Base-by-base conservation (phyloP, 495 filamentous ascomycete genomes). In the Clohesyomyces aquaticus region DNA sequence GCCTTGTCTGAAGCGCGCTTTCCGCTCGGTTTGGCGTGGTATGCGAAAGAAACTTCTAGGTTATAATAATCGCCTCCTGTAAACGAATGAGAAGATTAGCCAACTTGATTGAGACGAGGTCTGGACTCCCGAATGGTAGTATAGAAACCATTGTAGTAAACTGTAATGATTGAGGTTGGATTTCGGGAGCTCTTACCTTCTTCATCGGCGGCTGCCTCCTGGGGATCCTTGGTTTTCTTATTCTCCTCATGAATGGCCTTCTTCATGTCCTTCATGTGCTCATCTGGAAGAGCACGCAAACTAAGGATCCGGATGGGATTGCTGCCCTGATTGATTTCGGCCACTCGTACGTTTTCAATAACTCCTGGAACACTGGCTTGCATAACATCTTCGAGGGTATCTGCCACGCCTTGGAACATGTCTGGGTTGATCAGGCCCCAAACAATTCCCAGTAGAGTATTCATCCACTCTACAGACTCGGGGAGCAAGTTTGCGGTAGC, bases 31-130 rank as follows among this genome's bases (percentile, higher is more conserved):
- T 85, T 84, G 3, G 93, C 91, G 70, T 96, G 91, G 71, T 98
- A 98, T 0, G 92, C 93, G 73, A 98, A 89, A 0, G 91, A 88
- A n/a, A 86, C 86, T 73, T 98, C 93, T 48, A 98, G 79, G 60
- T 98, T 98, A 76, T 98, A 98, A 67, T 89, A 95, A 57, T 93
- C 91, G 3, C 92, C 92, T 11, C 91, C 93, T n/a, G n/a, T n/a
- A n/a, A n/a, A n/a, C n/a, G n/a, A n/a, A n/a, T n/a, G n/a, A n/a
- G n/a, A n/a, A n/a, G n/a, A n/a, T n/a, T n/a, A n/a, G n/a, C n/a
- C n/a, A n/a, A n/a, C n/a, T n/a, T n/a, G n/a, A n/a, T n/a, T n/a
- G n/a, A n/a, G n/a, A n/a, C n/a, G n/a, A n/a, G n/a, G n/a, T n/a
- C n/a, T n/a, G n/a, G n/a, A n/a, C n/a, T n/a, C n/a, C n/a, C n/a